Conservation (phyloP, 331 rosid species). For the Dryas integrifolia region DNA sequence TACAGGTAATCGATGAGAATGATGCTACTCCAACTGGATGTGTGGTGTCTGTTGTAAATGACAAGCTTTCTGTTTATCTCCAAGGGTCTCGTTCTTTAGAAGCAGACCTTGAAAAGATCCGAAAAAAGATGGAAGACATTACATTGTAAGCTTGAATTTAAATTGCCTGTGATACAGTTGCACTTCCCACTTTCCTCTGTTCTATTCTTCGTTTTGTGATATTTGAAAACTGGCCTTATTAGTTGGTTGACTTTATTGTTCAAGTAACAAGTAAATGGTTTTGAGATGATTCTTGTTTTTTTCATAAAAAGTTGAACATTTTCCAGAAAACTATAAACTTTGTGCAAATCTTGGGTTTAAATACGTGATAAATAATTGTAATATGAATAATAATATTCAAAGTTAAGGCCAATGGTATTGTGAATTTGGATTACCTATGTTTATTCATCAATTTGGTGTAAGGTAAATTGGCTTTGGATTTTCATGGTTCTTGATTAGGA, state of each 20-base stretch:
- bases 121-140: constrained; percentile 63
- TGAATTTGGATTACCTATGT: no score
- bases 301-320: background rate
- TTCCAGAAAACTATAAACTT: background rate
- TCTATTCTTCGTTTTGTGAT: background rate
- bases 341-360: background rate
- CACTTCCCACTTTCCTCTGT: background rate
- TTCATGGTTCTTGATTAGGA: no score
- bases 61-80: constrained; percentile 69
- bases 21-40: constrained; percentile 65
- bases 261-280: no score
- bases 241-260: no score
- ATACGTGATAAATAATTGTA: background rate
- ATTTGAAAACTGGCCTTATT: background rate
- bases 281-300: no score
- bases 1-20: constrained; percentile 58
- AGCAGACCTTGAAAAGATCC: constrained; percentile 61
- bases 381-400: constrained; percentile 4
- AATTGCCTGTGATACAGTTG: background rate
- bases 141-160: constrained; percentile 43
- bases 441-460: no score
- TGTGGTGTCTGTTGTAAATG: constrained; percentile 62
- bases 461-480: no score
- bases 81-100: constrained; percentile 62
- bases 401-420: background rate